A percentile compares a stretch with the other conserved stretches of the same genome.
Conservation (phyloP, 108 stramenopile species). For the Cyclotella baltica region DNA sequence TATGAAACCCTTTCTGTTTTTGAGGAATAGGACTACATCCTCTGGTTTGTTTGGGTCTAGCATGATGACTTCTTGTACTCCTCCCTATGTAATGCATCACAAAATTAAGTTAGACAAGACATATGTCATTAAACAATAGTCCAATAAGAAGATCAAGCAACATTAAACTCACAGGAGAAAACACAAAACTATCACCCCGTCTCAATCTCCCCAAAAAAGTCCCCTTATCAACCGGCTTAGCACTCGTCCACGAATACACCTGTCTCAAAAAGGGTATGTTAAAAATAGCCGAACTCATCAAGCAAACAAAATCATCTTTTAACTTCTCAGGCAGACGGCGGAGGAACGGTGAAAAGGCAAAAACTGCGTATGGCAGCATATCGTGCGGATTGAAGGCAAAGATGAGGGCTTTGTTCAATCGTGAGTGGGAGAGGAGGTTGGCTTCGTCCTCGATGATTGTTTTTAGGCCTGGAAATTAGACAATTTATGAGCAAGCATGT, state of each 20-base stretch:
- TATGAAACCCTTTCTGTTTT: conserved; percentile 87
- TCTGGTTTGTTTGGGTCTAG: conserved; percentile 50
- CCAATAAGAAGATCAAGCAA: neutral
- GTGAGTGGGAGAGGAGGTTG: conserved; percentile 31
- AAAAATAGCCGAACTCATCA: conserved; percentile 61
- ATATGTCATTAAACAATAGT: neutral
- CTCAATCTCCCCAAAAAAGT: conserved; percentile 56
- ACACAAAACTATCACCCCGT: conserved; percentile 48
- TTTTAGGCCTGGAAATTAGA: conserved; percentile 45
- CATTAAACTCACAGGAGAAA: conserved; percentile 43
- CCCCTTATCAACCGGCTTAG: conserved; percentile 48
- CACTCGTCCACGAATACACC: conserved; percentile 56
- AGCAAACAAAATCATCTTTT: conserved; percentile 27
- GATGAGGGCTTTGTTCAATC: conserved; percentile 49
- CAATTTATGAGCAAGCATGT: too few species aligned
- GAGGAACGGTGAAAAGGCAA: conserved; percentile 52
- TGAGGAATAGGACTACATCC: conserved; percentile 64
- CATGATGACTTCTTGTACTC: conserved; percentile 66
- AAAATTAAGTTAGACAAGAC: neutral
- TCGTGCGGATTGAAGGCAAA: conserved; percentile 66
- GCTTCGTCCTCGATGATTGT: conserved; percentile 62
- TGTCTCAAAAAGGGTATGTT: conserved; percentile 61
- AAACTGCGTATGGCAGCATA: conserved; percentile 58
- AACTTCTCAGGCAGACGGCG: conserved; percentile 49
- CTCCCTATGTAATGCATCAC: conserved; percentile 32